Base-by-base conservation (phyloP, 805 yeast genomes). In the Nakazawaea molendinolei region DNA sequence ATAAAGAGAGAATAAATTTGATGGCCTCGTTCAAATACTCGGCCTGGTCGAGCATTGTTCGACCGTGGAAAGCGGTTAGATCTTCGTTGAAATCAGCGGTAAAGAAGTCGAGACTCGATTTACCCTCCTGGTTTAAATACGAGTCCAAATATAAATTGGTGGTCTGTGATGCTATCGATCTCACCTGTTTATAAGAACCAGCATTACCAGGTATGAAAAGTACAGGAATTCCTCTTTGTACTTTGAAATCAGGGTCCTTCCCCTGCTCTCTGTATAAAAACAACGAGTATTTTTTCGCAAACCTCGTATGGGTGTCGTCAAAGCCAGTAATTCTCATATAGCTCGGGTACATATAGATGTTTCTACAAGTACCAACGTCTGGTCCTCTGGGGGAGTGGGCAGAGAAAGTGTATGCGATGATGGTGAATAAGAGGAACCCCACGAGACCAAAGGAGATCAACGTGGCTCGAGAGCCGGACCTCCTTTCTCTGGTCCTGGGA, bases 181-280 rank as follows among this genome's bases (percentile, higher is more conserved):
- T 65, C 8, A 75, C 95, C 56, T 92, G 99, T 45, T 76, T 74
- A 55, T 76, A 87, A 39, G 94, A 80, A 1, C 99, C 99, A 0
- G 98, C 98, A 53, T 94, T 92, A 1, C 99, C 99, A 1, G 98
- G 98, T 27, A 94, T 82, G 56, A 92, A 92, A 12, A 92, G 61
- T 1, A 86, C 87, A 0, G 99, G 99, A 1, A 84, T 71, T 0
- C 97, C 97, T 12, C 43, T 41, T 2, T 39, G 33, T 21, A 69
- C 60, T 16, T 56, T 53, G 36, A 40, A 58, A 45, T 50, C 58
- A 0, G 95, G 90, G 50, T 82, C 90, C 45, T 61, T 64, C 0
- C 76, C 81, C 43, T 85, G 94, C 50, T 94, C 98, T 36, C 97
- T 61, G 57, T 90, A 92, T 2, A 87, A 65, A 47, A 80, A 85